These are phyloP conservation scores for Solanum tarapatanum DNA, from an alignment of 257 asterid genomes.

Conservation along the genomic window DNA sequence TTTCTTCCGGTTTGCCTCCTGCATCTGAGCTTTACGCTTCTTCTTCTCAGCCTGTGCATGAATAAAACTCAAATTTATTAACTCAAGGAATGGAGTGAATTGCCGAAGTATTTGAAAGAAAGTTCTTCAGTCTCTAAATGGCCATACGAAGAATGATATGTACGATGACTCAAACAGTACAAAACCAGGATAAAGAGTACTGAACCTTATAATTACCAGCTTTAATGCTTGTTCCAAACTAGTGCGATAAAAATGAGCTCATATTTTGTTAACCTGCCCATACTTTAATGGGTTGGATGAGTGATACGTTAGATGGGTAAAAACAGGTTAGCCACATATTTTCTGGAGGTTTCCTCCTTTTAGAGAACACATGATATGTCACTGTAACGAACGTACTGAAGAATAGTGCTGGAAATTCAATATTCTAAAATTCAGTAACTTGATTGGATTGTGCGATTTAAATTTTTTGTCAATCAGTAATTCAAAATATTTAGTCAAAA, in stretches of 20 bases:
- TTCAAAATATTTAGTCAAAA: not conserved
- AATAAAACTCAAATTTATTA: not conserved
- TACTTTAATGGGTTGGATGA: not conserved
- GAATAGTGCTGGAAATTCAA: not conserved
- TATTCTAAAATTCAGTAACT: not conserved
- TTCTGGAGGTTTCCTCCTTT: not conserved
- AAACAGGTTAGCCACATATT: not conserved
- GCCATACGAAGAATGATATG: not conserved
- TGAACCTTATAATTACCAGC: not conserved
- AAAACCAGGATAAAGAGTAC: not conserved
- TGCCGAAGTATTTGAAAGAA: not conserved
- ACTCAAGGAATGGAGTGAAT: not conserved
- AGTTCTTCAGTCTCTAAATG: not conserved
- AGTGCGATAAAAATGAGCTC: not conserved
- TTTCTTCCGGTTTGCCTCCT: constrained; percentile 71
- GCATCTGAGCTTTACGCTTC: constrained; percentile 69
- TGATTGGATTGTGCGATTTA: not conserved
- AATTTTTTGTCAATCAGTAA: no score
- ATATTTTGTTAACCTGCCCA: not conserved
- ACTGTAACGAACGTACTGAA: not conserved
- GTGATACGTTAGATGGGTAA: not conserved
- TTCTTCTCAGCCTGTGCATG: constrained; percentile 49
- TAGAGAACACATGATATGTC: not conserved
- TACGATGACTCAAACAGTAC: not conserved
- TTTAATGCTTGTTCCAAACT: not conserved